Evolutionary conservation across 2,329 filamentous ascomycete species (phyloP), one percentile per base, ranked within the genome.

Genomic region (Tolypocladium inflatum): DNA sequence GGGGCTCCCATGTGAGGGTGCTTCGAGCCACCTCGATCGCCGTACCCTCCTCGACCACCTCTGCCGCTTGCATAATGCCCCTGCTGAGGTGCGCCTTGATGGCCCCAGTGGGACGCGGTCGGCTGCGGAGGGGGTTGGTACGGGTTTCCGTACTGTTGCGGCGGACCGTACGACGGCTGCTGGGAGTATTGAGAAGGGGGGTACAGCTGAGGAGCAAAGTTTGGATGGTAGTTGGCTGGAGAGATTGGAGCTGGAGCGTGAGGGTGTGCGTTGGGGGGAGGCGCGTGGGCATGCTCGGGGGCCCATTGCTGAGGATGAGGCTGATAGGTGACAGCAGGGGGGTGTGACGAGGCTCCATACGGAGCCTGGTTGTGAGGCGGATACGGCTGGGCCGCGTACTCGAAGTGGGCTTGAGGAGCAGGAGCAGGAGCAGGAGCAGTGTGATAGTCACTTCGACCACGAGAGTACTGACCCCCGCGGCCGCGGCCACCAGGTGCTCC

Each of bases 201-300:
- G 59, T 84, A 85, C 10, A 75, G 69, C 63, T 84, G 83, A 45
- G 79, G 78, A 43, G 81, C 77, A 66, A 83, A 85, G 68, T 81
- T 83, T 39, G 80, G 80, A 62, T 84, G 82, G 64, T 84, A 84
- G 64, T 80, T 81, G 60, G 78, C 74, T 38, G 79, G 71, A 55
- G 80, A 76, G 39, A 84, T 70, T 35, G 80, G 78, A 57, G 75
- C 67, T 45, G 76, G 74, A 50, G 73, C 70, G 64, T 81, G 80
- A 39, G 75, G 68, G 30, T 77, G 73, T n/a, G 71, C 68, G 61
- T 74, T 73, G 56, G 74, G 73, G 38, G 72, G 69, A 9, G 67
- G 58, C 37, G 62, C 62, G 50, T 67, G 71, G 7, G 66, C 68
- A 55, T 73, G 73, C 19, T 78, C 74, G 38, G 71, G 69, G 26